Percentiles rank a stretch among this genome's conserved stretches.
Evolutionary conservation across 257 asterid species (phyloP).

Genomic region (Solanum chiquidenum): DNA sequence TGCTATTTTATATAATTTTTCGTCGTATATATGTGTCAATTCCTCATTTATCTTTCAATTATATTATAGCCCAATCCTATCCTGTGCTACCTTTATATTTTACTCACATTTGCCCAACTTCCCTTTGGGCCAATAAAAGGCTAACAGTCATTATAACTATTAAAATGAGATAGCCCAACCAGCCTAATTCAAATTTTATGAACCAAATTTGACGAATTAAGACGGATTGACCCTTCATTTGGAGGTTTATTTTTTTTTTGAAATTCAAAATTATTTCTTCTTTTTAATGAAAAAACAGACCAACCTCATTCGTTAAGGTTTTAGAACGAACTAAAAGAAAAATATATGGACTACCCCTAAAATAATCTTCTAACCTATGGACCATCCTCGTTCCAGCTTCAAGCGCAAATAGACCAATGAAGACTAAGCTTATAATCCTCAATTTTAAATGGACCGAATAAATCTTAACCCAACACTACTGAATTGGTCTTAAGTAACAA

Average conservation of each 20-base stretch:
- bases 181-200: not conserved
- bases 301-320: too few relatives aligned
- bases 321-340: too few relatives aligned
- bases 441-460: too few relatives aligned
- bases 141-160: not conserved
- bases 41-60: not conserved
- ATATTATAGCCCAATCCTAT: too few relatives aligned
- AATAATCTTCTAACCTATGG: not conserved
- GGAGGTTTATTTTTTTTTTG: too few relatives aligned
- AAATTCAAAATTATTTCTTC: too few relatives aligned
- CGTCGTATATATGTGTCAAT: not conserved
- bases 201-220: too few relatives aligned
- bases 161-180: not conserved
- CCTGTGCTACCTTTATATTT: too few relatives aligned
- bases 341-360: too few relatives aligned
- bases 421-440: not conserved
- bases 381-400: not conserved
- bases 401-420: rapidly evolving
- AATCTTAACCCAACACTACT: too few relatives aligned
- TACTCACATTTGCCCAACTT: not conserved
- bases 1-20: too few relatives aligned
- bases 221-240: not conserved
- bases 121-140: not conserved
- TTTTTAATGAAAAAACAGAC: too few relatives aligned
- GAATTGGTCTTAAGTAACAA: not conserved